These are phyloP conservation scores for Coemansia sp. DNA, from an alignment of 192 early-diverging fungal species.

Conservation along the genomic window DNA sequence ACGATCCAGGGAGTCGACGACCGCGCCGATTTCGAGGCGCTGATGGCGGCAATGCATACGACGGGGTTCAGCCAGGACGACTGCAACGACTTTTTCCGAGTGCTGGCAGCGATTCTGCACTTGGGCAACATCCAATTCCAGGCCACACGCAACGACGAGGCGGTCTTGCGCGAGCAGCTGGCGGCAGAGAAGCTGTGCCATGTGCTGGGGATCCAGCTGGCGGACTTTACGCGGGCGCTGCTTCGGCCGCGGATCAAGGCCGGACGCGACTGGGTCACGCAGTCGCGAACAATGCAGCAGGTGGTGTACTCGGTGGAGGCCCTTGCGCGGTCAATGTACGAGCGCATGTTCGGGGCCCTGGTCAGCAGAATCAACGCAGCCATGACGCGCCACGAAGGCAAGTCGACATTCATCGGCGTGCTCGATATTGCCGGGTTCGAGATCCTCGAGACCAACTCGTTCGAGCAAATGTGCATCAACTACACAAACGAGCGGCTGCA, in stretches of 20 bases:
- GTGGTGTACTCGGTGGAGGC: conserved; percentile 89
- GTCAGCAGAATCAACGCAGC: conserved; percentile 87
- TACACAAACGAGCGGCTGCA: conserved; percentile 99
- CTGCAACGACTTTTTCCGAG: conserved; percentile 77
- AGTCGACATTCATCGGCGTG: conserved; percentile 91
- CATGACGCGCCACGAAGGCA: conserved; percentile 61
- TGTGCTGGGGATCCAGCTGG: conserved; percentile 84
- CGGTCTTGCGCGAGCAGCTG: conserved; percentile 73
- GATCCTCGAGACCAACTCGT: conserved; percentile 96
- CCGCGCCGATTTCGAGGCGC: conserved; percentile 69
- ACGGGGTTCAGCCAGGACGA: conserved; percentile 79
- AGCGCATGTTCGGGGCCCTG: conserved; percentile 91
- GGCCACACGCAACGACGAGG: conserved; percentile 82
- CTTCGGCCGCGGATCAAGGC: conserved; percentile 91
- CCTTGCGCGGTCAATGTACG: conserved; percentile 87
- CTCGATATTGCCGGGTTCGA: conserved; percentile 99
- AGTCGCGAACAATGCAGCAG: conserved; percentile 83
- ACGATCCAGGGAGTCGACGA: conserved; percentile 95
- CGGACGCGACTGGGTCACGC: conserved; percentile 93
- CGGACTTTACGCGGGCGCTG: conserved; percentile 83
- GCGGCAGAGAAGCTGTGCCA: conserved; percentile 90
- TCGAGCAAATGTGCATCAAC: conserved; percentile 99
- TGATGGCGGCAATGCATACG: conserved; percentile 75
- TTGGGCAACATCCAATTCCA: conserved; percentile 89
- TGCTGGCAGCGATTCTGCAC: conserved; percentile 86